Evolutionary conservation across 164 flowering plant species (phyloP).

Genomic region (Tetrastigma voinierianum): DNA sequence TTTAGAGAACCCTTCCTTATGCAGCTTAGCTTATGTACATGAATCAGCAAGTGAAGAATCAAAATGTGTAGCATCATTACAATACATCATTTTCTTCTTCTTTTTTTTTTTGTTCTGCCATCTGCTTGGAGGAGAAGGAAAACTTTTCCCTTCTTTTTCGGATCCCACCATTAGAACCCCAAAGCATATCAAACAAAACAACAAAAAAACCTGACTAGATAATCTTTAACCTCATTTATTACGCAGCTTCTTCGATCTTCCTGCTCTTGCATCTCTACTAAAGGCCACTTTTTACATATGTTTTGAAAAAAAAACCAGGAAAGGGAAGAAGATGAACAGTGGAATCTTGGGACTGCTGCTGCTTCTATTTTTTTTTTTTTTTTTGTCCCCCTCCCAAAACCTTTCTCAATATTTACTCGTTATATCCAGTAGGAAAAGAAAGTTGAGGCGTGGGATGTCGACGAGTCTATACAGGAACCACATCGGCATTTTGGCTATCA

Average conservation of each 20-base stretch:
- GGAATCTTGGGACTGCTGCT: neutral
- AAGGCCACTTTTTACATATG: constrained; percentile 28
- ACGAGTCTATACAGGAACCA: constrained; percentile 67
- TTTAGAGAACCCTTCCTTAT: constrained; percentile 5
- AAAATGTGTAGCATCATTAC: constrained; percentile 3
- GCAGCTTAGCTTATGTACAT: constrained; percentile 23
- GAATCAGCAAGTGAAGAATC: constrained; percentile 10
- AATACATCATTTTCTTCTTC: neutral
- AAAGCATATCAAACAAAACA: constrained; percentile 3
- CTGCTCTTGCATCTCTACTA: constrained; percentile 23
- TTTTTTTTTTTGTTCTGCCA: no score
- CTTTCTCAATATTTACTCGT: constrained; percentile 18
- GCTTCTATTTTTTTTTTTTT: neutral
- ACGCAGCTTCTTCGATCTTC: constrained; percentile 7
- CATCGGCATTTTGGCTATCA: constrained; percentile 71
- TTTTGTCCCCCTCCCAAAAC: neutral
- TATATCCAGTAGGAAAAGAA: constrained; percentile 11
- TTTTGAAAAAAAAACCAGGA: constrained; percentile 7
- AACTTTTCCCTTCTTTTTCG: neutral
- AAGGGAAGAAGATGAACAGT: constrained; percentile 12
- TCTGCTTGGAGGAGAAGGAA: constrained; percentile 13
- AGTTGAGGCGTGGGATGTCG: neutral
- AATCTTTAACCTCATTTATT: constrained; percentile 5
- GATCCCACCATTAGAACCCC: constrained; percentile 5
- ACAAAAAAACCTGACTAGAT: constrained; percentile 1